Percentiles rank a stretch among this genome's conserved stretches.
These are phyloP conservation scores for Arabidopsis thaliana DNA, from an alignment of 345 rosid genomes.

Conservation along the genomic window TAIR10.1 NC_003070.9:11496001-11496500, in stretches of 20 bases:
- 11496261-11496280: not conserved
- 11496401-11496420: no score
- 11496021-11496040: not conserved
- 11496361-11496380: no score
- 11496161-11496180: not conserved
- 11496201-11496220: not conserved
- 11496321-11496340: not conserved
- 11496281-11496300: not conserved
- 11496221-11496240: not conserved
- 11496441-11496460: no score
- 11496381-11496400: no score
- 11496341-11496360: no score
- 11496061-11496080: not conserved
- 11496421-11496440: no score
- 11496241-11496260: slow-evolving; percentile 3
- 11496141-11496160: not conserved
- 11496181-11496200: not conserved
- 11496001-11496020: not conserved
- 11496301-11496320: not conserved
- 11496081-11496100: not conserved
- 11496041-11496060: not conserved
- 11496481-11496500: no score
- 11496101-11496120: not conserved
- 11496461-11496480: no score
- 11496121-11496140: not conserved